Evolutionary conservation across 2,329 filamentous ascomycete genomes (phyloP).

Genomic region (Trichophyton equinum): DNA sequence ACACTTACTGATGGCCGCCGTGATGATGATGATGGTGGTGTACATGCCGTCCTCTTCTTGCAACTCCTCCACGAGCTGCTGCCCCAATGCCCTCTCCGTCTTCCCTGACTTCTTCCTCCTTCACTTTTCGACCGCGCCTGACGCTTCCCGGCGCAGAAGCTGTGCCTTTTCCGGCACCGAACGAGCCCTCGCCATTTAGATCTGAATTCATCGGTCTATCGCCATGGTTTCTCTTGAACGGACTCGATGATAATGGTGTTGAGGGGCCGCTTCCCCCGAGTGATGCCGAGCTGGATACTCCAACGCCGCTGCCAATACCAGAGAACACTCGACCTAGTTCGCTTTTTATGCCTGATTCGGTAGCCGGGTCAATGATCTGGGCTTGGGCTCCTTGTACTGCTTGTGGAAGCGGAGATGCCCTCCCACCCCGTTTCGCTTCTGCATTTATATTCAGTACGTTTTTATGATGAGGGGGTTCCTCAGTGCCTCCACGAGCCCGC

Average conservation of each 20-base stretch:
- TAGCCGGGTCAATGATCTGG: constrained; percentile 69
- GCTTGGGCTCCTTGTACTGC: constrained; percentile 90
- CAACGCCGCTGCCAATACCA: constrained; percentile 66
- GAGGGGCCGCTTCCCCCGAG: constrained; percentile 39
- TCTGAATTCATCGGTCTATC: constrained; percentile 5
- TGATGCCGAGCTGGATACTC: constrained; percentile 38
- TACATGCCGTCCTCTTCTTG: constrained; percentile 44
- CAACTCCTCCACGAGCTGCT: constrained; percentile 47
- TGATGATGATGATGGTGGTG: constrained; percentile 52
- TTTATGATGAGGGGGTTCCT: constrained; percentile 49
- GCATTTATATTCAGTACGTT: constrained; percentile 58
- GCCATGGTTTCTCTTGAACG: constrained; percentile 39
- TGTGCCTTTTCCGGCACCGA: constrained; percentile 2
- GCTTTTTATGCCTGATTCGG: constrained; percentile 82
- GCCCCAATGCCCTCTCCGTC: constrained; percentile 56
- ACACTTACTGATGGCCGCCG: constrained; percentile 39
- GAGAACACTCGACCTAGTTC: constrained; percentile 93
- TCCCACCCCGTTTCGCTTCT: constrained; percentile 69
- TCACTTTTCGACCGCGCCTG: constrained; percentile 54
- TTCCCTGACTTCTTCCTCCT: constrained; percentile 58
- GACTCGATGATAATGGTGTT: constrained; percentile 43
- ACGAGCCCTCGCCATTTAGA: not conserved
- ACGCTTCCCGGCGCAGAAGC: constrained; percentile 30
- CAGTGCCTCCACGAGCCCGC: constrained; percentile 36
- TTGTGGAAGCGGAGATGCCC: constrained; percentile 78